Evolutionary conservation across 2,329 filamentous ascomycete species (phyloP).

Genomic region (Diaporthe vexans): DNA sequence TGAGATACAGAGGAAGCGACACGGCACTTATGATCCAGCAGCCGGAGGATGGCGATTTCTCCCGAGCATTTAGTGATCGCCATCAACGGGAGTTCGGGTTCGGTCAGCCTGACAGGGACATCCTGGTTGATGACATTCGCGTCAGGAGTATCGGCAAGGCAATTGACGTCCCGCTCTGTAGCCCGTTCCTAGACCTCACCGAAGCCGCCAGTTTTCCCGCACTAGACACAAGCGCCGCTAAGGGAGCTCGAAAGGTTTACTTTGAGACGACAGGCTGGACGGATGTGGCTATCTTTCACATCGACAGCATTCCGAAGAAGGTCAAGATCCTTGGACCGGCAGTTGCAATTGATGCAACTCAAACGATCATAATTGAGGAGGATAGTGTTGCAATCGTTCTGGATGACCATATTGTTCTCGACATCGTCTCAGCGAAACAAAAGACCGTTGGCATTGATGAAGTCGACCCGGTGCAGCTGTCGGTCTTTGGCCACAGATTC

Average conservation of each 20-base stretch:
- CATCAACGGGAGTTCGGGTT: slow-evolving; percentile 38
- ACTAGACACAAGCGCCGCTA: slow-evolving; percentile 52
- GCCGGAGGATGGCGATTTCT: slow-evolving; percentile 79
- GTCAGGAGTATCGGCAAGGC: slow-evolving; percentile 84
- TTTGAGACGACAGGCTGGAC: slow-evolving; percentile 26
- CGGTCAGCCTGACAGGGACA: slow-evolving; percentile 76
- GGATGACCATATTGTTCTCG: slow-evolving; percentile 10
- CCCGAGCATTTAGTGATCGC: slow-evolving; percentile 75
- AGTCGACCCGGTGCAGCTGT: slow-evolving; percentile 70
- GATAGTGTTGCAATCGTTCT: slow-evolving; percentile 42
- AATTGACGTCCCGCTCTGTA: slow-evolving; percentile 14
- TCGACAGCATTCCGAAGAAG: slow-evolving; percentile 19
- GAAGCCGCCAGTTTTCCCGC: neutral
- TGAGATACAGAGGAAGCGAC: slow-evolving; percentile 88
- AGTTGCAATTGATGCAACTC: slow-evolving; percentile 33
- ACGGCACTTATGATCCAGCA: slow-evolving; percentile 88
- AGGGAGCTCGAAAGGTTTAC: slow-evolving; percentile 21
- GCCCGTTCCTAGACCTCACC: slow-evolving; percentile 8
- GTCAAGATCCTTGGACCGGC: slow-evolving; percentile 31
- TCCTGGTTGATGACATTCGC: slow-evolving; percentile 88
- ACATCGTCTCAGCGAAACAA: slow-evolving; percentile 46
- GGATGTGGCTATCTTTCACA: slow-evolving; percentile 26
- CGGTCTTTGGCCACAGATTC: slow-evolving; percentile 82
- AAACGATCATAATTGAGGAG: slow-evolving; percentile 37
- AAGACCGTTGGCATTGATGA: slow-evolving; percentile 23